Evolutionary conservation across 345 rosid genomes (phyloP), one percentile per base, ranked within the genome.

Genomic region (Salix arbutifolia): DNA sequence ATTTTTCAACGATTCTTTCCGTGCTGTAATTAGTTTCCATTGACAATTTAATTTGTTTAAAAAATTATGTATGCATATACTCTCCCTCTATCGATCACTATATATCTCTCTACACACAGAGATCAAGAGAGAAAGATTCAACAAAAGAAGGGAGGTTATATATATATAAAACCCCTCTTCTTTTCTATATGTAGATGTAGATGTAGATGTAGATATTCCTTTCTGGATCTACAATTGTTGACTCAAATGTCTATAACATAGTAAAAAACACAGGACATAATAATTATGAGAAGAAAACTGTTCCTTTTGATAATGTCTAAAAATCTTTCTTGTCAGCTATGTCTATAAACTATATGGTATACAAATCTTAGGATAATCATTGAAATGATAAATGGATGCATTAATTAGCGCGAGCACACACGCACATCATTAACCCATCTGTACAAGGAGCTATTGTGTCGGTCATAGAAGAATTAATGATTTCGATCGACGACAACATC

Each of bases 381-480:
- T 46, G 64, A 44, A 44, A 44, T 31, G 19, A 17, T 64, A 74
- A n/a, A 61, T 35, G 37, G 37, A 35, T 16, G 40, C 68, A 31
- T 14, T 33, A 58, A 28, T 50, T 30, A 50, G 2, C 37, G 37
- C 37, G 7, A 35, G 37, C 37, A 5, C 37, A 35, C 37, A 35
- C 1, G 4, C 37, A 35, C 37, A 35, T 35, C 37, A 35, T 35
- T 35, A 35, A 35, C 37, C 37, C 37, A 35, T 35, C 5, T 35
- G 7, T 1, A 35, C 37, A 35, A 35, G 37, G 26, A 14, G 18
- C 44, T 33, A 2, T 14, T 2, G 30, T 42, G 62, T 67, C 44
- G 81, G 77, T 18, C 69, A 56, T 33, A 18, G 71, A 58, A 12
- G 74, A 69, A 42, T 38, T 38, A 38, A 83, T 80, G 74, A 83